Percentiles rank a stretch among this genome's conserved stretches.
Evolutionary conservation across 495 filamentous ascomycete genomes (phyloP).

Genomic region (Aspergillus nanangensis): DNA sequence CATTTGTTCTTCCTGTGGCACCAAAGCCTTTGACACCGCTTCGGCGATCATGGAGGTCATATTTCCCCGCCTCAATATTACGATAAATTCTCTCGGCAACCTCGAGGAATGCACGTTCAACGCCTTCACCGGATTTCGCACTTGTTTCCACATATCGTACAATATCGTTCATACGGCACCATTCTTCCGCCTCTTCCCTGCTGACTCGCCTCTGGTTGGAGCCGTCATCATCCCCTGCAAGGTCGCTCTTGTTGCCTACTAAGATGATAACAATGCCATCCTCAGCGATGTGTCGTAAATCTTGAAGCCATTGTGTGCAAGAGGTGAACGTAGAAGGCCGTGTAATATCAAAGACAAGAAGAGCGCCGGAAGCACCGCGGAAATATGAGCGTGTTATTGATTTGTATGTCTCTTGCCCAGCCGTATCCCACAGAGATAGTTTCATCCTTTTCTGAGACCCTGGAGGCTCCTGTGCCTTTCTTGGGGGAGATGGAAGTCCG

Average conservation of each 20-base stretch:
- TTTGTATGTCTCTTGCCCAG: conserved; percentile 95
- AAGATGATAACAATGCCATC: conserved; percentile 89
- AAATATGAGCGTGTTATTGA: conserved; percentile 95
- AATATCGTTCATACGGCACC: conserved; percentile 77
- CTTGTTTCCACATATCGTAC: conserved; percentile 93
- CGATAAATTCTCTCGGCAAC: conserved; percentile 91
- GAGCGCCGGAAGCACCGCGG: conserved; percentile 83
- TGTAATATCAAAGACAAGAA: conserved; percentile 93
- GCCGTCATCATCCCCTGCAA: conserved; percentile 48
- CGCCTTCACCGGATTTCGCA: conserved; percentile 88
- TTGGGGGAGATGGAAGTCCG: conserved; percentile 35
- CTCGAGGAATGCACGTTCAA: conserved; percentile 88
- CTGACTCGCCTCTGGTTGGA: conserved; percentile 74
- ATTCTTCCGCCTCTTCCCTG: conserved; percentile 74
- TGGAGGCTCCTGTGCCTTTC: conserved; percentile 17
- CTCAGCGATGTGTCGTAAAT: conserved; percentile 88
- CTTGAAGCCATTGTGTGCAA: conserved; percentile 85
- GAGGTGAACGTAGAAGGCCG: conserved; percentile 78
- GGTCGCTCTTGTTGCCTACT: conserved; percentile 91
- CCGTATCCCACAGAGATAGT: conserved; percentile 88
- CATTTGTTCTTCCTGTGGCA: conserved; percentile 41
- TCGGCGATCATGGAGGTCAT: conserved; percentile 90
- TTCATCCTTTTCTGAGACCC: conserved; percentile 72
- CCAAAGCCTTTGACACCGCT: conserved; percentile 85
- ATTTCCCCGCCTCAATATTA: conserved; percentile 89